Evolutionary conservation across 495 filamentous ascomycete genomes (phyloP).

Genomic region (Evernia prunastri): DNA sequence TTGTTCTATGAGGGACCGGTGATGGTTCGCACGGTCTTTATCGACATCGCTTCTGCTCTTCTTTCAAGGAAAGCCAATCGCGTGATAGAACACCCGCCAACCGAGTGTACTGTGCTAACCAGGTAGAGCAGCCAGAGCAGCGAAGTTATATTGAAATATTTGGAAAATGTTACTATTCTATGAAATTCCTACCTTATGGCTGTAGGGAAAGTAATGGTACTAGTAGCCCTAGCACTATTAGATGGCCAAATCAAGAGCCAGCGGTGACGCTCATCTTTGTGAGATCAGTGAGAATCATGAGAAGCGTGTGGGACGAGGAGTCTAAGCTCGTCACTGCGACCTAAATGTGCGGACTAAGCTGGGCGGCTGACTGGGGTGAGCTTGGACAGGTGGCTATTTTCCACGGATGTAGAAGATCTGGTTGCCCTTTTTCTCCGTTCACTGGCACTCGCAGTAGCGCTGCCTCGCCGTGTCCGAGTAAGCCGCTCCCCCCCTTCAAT

Average conservation of each 20-base stretch:
- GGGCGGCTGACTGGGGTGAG: conserved; percentile 20
- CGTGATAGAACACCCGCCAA: too few relatives aligned
- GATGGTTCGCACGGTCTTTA: too few relatives aligned
- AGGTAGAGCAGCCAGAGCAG: too few relatives aligned
- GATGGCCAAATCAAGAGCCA: not conserved
- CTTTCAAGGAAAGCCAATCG: too few relatives aligned
- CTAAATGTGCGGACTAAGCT: conserved; percentile 7
- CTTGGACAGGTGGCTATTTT: conserved; percentile 13
- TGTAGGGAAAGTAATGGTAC: too few relatives aligned
- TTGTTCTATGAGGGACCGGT: too few relatives aligned
- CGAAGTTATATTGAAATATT: too few relatives aligned
- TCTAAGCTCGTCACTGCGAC: not conserved
- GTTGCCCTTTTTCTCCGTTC: conserved; percentile 25
- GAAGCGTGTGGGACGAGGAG: not conserved
- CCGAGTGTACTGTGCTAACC: too few relatives aligned
- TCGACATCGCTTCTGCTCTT: too few relatives aligned
- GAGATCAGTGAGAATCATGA: not conserved
- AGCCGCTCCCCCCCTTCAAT: conserved; percentile 23
- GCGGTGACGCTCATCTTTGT: not conserved
- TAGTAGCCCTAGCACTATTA: too few relatives aligned
- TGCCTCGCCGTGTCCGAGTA: conserved; percentile 21
- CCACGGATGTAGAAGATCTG: conserved; percentile 17
- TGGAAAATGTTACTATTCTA: too few relatives aligned
- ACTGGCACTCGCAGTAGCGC: conserved; percentile 19
- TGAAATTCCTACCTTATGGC: too few relatives aligned